Percentiles rank a stretch among this genome's conserved stretches.
These are phyloP conservation scores for Zymoseptoria passerinii DNA, from an alignment of 2,329 filamentous ascomycete genomes.

Conservation along the genomic window DNA sequence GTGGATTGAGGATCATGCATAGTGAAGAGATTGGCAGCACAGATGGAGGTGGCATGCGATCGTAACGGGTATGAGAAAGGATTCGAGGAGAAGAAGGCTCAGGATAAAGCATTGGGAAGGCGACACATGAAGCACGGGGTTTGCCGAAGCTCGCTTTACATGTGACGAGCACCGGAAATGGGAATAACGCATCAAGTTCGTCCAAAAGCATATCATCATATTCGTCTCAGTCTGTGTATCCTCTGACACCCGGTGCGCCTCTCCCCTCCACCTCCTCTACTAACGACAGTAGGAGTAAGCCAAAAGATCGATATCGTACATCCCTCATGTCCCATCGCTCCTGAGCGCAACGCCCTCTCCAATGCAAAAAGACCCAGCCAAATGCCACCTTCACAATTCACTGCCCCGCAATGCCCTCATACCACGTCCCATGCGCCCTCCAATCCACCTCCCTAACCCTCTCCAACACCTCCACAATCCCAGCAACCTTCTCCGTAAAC, in stretches of 20 bases:
- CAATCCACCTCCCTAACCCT: conserved; percentile 60
- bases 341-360: too few species aligned
- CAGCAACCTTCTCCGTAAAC: conserved; percentile 60
- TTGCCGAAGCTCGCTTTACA: too few species aligned
- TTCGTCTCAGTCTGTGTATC: neutral
- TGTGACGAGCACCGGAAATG: too few species aligned
- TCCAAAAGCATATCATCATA: neutral
- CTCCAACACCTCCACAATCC: conserved; percentile 60
- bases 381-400: too few species aligned
- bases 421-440: conserved; percentile 60
- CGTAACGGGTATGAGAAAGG: neutral
- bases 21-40: neutral
- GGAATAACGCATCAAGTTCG: too few species aligned
- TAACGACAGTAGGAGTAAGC: neutral
- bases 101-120: neutral
- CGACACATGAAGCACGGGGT: too few species aligned
- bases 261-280: neutral
- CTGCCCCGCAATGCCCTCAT: conserved; percentile 55
- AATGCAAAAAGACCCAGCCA: too few species aligned
- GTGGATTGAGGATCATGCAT: too few species aligned
- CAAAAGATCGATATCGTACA: neutral
- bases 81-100: neutral
- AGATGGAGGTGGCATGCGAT: neutral
- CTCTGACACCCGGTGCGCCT: neutral
- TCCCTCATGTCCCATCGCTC: too few species aligned